Base-by-base conservation (phyloP, 768 basidiomycete genomes). In the Xerocomus spinulosus region DNA sequence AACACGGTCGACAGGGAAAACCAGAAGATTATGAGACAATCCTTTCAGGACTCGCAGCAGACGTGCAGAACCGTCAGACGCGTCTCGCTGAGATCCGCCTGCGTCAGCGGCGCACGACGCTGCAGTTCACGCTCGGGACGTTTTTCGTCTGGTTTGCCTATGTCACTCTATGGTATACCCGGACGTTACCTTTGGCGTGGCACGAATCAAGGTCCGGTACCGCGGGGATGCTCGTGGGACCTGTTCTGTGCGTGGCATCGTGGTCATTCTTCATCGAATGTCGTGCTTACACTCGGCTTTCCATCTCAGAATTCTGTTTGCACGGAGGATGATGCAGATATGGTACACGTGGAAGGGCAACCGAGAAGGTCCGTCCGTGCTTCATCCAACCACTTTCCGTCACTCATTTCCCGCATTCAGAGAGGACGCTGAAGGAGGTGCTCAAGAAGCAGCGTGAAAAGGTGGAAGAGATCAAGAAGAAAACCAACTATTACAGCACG, bases 401-500 rank as follows among this genome's bases (percentile, higher is more conserved):
- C 42, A 23, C 33, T 41, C 46, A 46, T 30, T 7, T 32, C 39
- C 20, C 26, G 9, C 42, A 15, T 44, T 21, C 62, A 96, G 94
- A 98, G 68, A 87, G 81, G 64, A 81, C 82, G 3, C 74, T 98
- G 15, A 83, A 85, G 47, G 66, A 68, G 2, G 72, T 93, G 4
- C 76, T 87, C 61, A 85, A 84, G 60, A 74, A 85, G 59, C 92
- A 94, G 53, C 84, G 89, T 17, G 74, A 77, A 20, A 92, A 89
- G 61, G 79, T 99, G 30, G 92, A 95, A 53, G 94, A 96, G 56
- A 90, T 98, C 56, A 99, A 99, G 77, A 92, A 92, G 73, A 92
- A 89, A 65, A 97, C 94, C 2, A 95, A 97, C 57, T 99, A 90
- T 67, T 91, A 99, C 63, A 81, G 81, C 10, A 99, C 93, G 24